phyloP scores from a whole-genome alignment of 192 early-diverging fungal species.

The Rhizophagus sp. region DNA sequence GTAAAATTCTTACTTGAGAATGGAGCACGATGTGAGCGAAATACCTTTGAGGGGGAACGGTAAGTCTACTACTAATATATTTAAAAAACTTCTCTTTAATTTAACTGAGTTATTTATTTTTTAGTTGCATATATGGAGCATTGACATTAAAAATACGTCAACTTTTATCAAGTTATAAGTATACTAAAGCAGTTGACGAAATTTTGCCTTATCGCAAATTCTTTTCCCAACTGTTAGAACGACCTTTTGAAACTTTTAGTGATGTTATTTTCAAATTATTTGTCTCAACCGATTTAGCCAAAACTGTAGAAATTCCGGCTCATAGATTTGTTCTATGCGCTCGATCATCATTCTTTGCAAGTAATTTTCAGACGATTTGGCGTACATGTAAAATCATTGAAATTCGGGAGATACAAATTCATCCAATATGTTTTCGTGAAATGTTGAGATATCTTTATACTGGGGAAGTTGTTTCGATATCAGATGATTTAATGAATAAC shows the following conservation, averaged over 20 bases:
- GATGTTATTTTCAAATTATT: constrained; percentile 38
- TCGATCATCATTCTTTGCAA: constrained; percentile 40
- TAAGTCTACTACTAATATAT: background rate
- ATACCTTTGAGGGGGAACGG: constrained; percentile 52
- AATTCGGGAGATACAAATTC: constrained; percentile 32
- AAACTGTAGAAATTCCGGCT: constrained; percentile 33
- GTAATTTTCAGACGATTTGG: constrained; percentile 36
- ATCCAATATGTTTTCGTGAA: constrained; percentile 39
- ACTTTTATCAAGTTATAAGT: constrained; percentile 41
- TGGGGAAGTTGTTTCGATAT: constrained; percentile 35
- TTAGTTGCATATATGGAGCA: constrained; percentile 47
- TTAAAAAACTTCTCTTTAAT: background rate
- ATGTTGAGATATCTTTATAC: constrained; percentile 48
- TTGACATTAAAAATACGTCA: constrained; percentile 47
- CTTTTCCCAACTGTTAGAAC: constrained; percentile 30
- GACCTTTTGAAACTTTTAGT: constrained; percentile 29
- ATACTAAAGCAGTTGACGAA: constrained; percentile 51
- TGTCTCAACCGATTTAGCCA: background rate
- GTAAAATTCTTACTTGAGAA: constrained; percentile 45
- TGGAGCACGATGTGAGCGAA: constrained; percentile 53
- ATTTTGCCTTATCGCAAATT: constrained; percentile 36
- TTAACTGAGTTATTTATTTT: background rate
- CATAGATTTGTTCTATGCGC: constrained; percentile 48
- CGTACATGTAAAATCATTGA: constrained; percentile 6
- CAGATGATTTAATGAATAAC: constrained; percentile 21